phyloP scores from a whole-genome alignment of 2,329 filamentous ascomycete genomes.

The Apiospora pterosperma region DNA sequence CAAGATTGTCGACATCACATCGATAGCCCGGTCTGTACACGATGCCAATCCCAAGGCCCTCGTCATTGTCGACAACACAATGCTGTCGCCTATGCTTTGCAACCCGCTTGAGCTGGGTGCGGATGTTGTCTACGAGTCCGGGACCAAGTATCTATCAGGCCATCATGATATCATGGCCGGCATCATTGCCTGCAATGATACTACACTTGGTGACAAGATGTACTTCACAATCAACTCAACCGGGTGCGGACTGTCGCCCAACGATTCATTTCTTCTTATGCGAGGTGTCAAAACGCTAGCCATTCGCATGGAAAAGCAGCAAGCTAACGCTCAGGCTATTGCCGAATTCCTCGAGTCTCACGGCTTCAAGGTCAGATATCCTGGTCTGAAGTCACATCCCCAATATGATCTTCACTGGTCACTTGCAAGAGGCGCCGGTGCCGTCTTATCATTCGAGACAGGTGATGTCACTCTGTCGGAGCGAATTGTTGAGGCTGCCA shows the following conservation, averaged over 20 bases:
- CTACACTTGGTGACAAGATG: slow-evolving; percentile 77
- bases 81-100: slow-evolving; percentile 92
- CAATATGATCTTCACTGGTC: slow-evolving; percentile 96
- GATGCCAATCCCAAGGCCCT: slow-evolving; percentile 73
- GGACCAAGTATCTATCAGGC: slow-evolving; percentile 95
- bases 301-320: slow-evolving; percentile 98
- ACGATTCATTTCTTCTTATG: slow-evolving; percentile 94
- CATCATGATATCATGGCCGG: slow-evolving; percentile 99
- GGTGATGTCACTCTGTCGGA: slow-evolving; percentile 81
- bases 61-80: slow-evolving; percentile 96
- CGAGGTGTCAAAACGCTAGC: slow-evolving; percentile 94
- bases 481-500: slow-evolving; percentile 88
- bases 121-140: slow-evolving; percentile 95
- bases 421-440: slow-evolving; percentile 90
- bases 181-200: slow-evolving; percentile 87
- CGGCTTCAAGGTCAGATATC: slow-evolving; percentile 94
- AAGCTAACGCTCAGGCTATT: slow-evolving; percentile 85
- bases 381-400: slow-evolving; percentile 88
- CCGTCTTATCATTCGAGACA: slow-evolving; percentile 94
- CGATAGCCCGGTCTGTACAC: slow-evolving; percentile 75
- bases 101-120: slow-evolving; percentile 94
- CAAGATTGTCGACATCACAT: slow-evolving; percentile 90
- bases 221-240: slow-evolving; percentile 98
- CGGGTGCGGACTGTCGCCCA: slow-evolving; percentile 88
- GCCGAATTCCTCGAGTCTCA: slow-evolving; percentile 87